Conservation (phyloP, 208 protist genomes). For the Porcisia hertigi region DNA sequence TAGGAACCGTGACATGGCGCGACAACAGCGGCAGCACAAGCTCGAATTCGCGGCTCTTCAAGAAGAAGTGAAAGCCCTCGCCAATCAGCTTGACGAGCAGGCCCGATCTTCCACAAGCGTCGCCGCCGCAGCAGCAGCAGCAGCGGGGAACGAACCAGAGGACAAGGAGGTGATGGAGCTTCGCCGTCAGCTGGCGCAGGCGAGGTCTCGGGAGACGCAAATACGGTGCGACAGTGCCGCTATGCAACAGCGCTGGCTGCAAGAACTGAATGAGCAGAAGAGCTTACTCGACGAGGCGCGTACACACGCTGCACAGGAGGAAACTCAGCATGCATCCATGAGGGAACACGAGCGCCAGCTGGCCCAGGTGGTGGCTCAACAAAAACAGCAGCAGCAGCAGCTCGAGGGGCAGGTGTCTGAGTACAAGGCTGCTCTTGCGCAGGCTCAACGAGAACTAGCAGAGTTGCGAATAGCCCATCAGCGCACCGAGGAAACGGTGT, state of each 20-base stretch:
- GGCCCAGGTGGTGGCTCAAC: not conserved
- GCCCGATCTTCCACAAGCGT: not conserved
- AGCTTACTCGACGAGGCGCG: constrained; percentile 13
- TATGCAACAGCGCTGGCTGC: constrained; percentile 19
- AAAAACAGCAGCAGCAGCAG: constrained; percentile 16
- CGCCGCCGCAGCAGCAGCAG: not conserved
- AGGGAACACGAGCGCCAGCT: constrained; percentile 5
- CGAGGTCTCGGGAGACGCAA: constrained; percentile 6
- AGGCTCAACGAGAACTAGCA: constrained; percentile 19
- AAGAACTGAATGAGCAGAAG: constrained; percentile 33
- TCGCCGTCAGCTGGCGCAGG: constrained; percentile 15
- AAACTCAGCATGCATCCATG: not conserved
- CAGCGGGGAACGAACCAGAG: constrained; percentile 4
- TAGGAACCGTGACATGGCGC: constrained; percentile 14
- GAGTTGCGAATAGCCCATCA: constrained; percentile 34
- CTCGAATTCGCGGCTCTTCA: constrained; percentile 39
- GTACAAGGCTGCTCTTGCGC: constrained; percentile 8
- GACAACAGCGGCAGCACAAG: constrained; percentile 37
- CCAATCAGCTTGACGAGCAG: constrained; percentile 42
- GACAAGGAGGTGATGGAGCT: constrained; percentile 4
- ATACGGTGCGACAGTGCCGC: constrained; percentile 11
- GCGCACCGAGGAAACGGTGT: constrained; percentile 26
- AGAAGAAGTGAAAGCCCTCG: constrained; percentile 44
- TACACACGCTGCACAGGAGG: not conserved
- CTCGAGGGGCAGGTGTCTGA: constrained; percentile 15